Percentiles rank a stretch among this genome's conserved stretches.
These are phyloP conservation scores for Lepidium campestre DNA, from an alignment of 441 rosid genomes.

Conservation along the genomic window DNA sequence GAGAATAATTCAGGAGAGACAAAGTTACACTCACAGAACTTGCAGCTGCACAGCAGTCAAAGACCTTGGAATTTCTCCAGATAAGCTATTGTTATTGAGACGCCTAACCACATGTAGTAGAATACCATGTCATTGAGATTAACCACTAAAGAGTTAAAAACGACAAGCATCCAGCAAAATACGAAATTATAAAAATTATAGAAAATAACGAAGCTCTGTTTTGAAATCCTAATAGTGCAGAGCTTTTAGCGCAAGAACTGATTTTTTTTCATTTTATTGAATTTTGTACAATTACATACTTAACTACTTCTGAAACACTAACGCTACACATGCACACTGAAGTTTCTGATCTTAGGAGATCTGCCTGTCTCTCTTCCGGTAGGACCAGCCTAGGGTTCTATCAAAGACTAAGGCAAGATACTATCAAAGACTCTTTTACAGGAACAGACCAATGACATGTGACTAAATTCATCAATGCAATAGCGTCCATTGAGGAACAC, in stretches of 20 bases:
- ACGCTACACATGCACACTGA: not conserved
- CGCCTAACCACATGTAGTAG: slow-evolving; percentile 49
- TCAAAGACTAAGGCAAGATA: not conserved
- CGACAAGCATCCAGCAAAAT: not conserved
- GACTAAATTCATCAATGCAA: not conserved
- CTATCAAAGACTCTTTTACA: not conserved
- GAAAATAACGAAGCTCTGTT: not conserved
- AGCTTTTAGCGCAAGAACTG: not conserved
- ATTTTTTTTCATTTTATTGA: not conserved
- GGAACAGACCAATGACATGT: not conserved
- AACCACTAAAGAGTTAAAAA: not conserved
- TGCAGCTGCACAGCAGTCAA: slow-evolving; percentile 65
- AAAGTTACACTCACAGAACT: slow-evolving; percentile 72
- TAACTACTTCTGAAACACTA: not conserved
- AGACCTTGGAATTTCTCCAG: slow-evolving; percentile 55
- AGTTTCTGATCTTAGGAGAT: not conserved
- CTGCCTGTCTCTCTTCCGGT: not conserved
- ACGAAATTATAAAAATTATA: not conserved
- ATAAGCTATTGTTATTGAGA: slow-evolving; percentile 73
- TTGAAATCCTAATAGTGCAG: not conserved
- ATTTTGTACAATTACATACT: not conserved
- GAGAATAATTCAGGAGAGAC: slow-evolving; percentile 4
- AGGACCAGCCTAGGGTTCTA: not conserved
- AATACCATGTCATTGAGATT: not conserved
- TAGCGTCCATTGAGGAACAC: not conserved